These are phyloP conservation scores for Fraxinus latifolia DNA, from an alignment of 305 asterid genomes.

Conservation along the genomic window DNA sequence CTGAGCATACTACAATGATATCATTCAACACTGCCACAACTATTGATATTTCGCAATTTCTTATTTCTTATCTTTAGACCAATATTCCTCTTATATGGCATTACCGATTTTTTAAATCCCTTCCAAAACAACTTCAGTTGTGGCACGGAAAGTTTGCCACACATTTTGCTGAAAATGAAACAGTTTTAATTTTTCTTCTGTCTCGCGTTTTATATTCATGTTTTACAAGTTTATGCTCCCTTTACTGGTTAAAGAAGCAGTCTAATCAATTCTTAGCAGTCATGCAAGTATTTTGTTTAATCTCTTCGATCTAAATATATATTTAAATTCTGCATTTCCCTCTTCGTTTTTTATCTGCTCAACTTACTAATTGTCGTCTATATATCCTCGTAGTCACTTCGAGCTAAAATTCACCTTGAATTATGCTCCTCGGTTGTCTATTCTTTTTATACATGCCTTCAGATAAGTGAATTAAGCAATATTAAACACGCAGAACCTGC, in stretches of 20 bases:
- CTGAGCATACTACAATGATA: not conserved
- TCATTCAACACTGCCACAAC: not conserved
- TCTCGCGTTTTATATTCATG: not conserved
- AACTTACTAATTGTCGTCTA: not conserved
- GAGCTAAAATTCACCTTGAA: not conserved
- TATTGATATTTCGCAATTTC: not conserved
- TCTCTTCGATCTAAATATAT: not conserved
- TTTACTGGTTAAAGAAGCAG: not conserved
- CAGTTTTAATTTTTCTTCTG: not conserved
- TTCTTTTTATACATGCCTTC: not conserved
- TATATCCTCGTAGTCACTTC: not conserved
- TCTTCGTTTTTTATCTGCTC: not conserved
- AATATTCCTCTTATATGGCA: not conserved
- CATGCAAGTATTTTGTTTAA: constrained; percentile 2
- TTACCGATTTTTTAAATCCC: not conserved
- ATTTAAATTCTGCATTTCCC: not conserved
- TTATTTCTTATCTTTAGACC: not conserved
- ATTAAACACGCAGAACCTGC: not conserved
- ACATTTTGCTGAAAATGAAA: not conserved
- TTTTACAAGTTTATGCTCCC: not conserved
- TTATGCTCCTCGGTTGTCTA: not conserved
- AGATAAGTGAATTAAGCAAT: not conserved
- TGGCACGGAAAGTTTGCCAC: not conserved
- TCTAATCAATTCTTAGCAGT: not conserved
- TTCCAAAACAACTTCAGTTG: not conserved